Percentiles rank a stretch among this genome's conserved stretches.
Evolutionary conservation across 306 rosid genomes (phyloP).

Genomic region (Macrotyloma uniflorum): DNA sequence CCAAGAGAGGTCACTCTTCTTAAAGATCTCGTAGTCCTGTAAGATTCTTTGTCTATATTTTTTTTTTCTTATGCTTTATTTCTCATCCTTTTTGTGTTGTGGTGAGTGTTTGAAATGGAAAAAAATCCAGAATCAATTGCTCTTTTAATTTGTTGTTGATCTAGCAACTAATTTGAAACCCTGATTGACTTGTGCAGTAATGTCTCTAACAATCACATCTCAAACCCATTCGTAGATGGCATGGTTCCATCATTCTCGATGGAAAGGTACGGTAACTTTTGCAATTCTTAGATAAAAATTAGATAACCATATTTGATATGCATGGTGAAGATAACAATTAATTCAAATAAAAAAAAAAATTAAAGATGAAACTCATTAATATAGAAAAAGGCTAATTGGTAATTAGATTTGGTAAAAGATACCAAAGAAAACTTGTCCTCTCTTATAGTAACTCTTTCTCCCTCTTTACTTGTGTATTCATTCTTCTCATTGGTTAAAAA

Average conservation of each 20-base stretch:
- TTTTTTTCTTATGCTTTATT: neutral
- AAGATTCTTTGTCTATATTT: constrained; percentile 40
- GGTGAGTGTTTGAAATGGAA: neutral
- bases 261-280: constrained; percentile 58
- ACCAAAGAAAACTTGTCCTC: neutral
- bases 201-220: constrained; percentile 74
- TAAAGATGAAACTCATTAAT: neutral
- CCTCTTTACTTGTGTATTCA: neutral
- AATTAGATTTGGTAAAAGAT: neutral
- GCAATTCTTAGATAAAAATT: neutral
- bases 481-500: neutral
- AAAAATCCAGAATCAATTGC: neutral
- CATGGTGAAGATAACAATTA: neutral
- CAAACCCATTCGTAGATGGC: constrained; percentile 61
- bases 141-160: neutral
- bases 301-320: neutral
- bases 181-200: constrained; percentile 55
- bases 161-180: constrained; percentile 9
- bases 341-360: too few species aligned
- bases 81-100: neutral
- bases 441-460: neutral
- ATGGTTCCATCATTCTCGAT: constrained; percentile 68
- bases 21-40: constrained; percentile 72
- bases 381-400: neutral
- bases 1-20: constrained; percentile 69